These are phyloP conservation scores for Umbelopsis vinacea DNA, from an alignment of 192 early-diverging fungal species.

Conservation along the genomic window DNA sequence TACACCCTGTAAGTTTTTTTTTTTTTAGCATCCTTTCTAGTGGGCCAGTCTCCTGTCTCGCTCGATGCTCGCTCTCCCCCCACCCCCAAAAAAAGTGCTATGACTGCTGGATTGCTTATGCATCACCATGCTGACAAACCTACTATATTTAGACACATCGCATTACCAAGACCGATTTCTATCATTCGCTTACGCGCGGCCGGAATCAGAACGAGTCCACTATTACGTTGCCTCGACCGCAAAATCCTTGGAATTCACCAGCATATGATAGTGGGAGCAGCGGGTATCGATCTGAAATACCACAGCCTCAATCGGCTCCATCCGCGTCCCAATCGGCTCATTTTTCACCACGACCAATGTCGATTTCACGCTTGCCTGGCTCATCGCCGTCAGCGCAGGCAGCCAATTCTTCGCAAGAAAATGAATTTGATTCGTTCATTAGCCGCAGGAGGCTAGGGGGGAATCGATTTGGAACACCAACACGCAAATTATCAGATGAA, in stretches of 20 bases:
- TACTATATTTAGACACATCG: slow-evolving; percentile 21
- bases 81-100: not conserved
- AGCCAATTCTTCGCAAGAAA: slow-evolving; percentile 6
- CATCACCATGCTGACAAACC: slow-evolving; percentile 17
- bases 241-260: not conserved
- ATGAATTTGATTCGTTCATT: slow-evolving; percentile 18
- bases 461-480: slow-evolving; percentile 4
- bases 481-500: slow-evolving; percentile 10
- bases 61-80: not conserved
- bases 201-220: slow-evolving; percentile 5
- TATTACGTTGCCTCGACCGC: not conserved
- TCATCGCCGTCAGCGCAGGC: not conserved
- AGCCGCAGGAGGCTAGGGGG: slow-evolving; percentile 22
- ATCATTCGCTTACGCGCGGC: slow-evolving; percentile 15
- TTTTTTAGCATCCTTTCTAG: not conserved
- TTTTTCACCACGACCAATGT: slow-evolving; percentile 14
- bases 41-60: not conserved
- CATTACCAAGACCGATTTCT: slow-evolving; percentile 20
- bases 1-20: slow-evolving; percentile 32
- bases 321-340: not conserved
- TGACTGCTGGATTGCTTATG: slow-evolving; percentile 8
- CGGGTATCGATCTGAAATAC: not conserved
- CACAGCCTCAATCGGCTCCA: not conserved
- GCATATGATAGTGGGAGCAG: not conserved
- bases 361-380: not conserved